phyloP scores from a whole-genome alignment of 805 yeast species.

The Spathaspora boniae region DNA sequence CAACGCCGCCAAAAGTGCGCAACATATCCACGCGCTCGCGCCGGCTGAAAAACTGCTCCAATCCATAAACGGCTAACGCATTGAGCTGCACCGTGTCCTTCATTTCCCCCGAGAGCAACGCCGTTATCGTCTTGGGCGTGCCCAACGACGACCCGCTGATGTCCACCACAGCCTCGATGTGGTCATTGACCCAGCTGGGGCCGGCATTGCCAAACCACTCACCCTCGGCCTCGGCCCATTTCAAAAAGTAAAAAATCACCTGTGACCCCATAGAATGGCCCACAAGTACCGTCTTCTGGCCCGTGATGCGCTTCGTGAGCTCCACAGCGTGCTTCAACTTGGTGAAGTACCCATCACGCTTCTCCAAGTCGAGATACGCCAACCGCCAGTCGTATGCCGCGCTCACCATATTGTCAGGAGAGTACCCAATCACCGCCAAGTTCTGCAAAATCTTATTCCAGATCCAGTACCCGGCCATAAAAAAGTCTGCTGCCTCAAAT shows the following conservation, averaged over 20 bases:
- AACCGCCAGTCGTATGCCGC: slow-evolving; percentile 98
- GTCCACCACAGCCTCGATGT: slow-evolving; percentile 78
- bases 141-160: slow-evolving; percentile 90
- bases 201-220: slow-evolving; percentile 89
- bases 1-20: slow-evolving; percentile 88
- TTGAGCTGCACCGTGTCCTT: slow-evolving; percentile 94
- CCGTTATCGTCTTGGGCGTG: slow-evolving; percentile 91
- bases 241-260: slow-evolving; percentile 79
- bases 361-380: slow-evolving; percentile 83
- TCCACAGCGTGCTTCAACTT: slow-evolving; percentile 75
- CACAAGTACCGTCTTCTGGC: slow-evolving; percentile 69
- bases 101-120: slow-evolving; percentile 96
- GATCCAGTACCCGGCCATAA: slow-evolving; percentile 97
- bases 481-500: slow-evolving; percentile 94
- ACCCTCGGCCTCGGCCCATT: slow-evolving; percentile 95
- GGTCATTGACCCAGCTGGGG: slow-evolving; percentile 75
- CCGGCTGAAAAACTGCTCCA: slow-evolving; percentile 89
- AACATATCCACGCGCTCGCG: slow-evolving; percentile 84
- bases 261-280: slow-evolving; percentile 99
- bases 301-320: slow-evolving; percentile 43
- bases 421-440: slow-evolving; percentile 90
- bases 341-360: slow-evolving; percentile 81
- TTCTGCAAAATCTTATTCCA: slow-evolving; percentile 97
- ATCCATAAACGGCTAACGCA: slow-evolving; percentile 87
- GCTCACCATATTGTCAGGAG: slow-evolving; percentile 82